Base-by-base conservation (phyloP, 139 green algal species). In the Closterium sp. region DNA sequence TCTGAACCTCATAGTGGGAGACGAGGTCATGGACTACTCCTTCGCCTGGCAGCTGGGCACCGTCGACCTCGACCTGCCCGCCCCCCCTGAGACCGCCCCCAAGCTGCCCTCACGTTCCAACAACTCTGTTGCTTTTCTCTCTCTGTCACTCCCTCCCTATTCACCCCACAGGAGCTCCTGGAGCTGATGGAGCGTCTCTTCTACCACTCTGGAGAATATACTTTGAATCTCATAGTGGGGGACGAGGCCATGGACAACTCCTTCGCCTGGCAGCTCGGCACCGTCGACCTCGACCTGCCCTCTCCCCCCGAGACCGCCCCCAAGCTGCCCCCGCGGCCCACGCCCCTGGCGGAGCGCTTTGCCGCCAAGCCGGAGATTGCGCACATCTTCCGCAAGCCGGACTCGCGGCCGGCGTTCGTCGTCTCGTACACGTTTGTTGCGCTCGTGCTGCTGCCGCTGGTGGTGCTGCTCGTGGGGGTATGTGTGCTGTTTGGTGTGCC, bases 371-470 rank as follows among this genome's bases (percentile, higher is more conserved):
- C 76, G 9, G 91, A 93, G 88, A 93, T 93, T 23, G n/a, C 25
- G 23, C 91, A 93, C 69, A 92, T 93, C 33, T 93, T 93, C 83
- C 76, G 91, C 33, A 31, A 35, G 55, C 91, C 91, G 21, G 91
- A 93, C 19, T 36, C 76, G n/a, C 87, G 88, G 31, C 91, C 91
- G 25, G 32, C 91, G 28, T 28, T 88, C 4, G n/a, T 32, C n/a
- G 91, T 93, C 33, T 93, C 91, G 6, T 93, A 93, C 88, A 8
- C n/a, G 31, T 93, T 93, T 32, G 90, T 34, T 23, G 88, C 66
- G 23, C 91, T 93, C 21, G 25, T 32, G 36, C 91, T 93, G 23
- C 34, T 93, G 19, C 91, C 91, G 4, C 76, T 93, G 5, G n/a
- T 93, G n/a, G 91, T 90, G 21, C 30, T 93, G 19, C 28, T 93